Evolutionary conservation across 164 flowering plant genomes (phyloP), one percentile per base, ranked within the genome.

Genomic region (Cinnamomum micranthum): DNA sequence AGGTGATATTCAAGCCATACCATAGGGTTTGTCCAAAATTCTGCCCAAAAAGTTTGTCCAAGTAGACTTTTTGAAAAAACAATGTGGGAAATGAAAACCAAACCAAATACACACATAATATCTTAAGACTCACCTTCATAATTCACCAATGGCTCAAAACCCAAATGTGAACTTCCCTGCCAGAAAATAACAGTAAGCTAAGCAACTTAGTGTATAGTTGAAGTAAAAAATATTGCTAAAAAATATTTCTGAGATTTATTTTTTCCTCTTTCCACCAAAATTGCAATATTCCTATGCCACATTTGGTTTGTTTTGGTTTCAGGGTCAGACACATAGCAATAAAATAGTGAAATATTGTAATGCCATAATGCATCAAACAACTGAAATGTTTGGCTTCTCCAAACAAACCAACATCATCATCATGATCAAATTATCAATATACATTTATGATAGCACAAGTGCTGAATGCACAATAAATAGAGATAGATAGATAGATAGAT

Each of bases 121-220:
- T 55, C n/a, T 51, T 14, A 23, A 20, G 17, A 28, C 24, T 47
- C 84, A 90, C 94, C 89, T 66, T 81, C 92, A 77, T 90, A 90
- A 0, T 77, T 82, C 15, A 90, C 94, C 78, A 92, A 82, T 65
- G 80, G 76, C 33, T 76, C 81, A 7, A 75, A 6, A 69, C 76
- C 81, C 6, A 81, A 77, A 71, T 55, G 72, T 1, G 85, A 51
- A 77, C 68, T 69, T 65, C 73, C 86, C 88, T 86, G 83, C 79
- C 65, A 76, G 58, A 66, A 59, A 75, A 52, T 28, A 11, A 22
- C 41, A 47, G 22, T 68, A 27, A 41, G 20, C 59, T 3, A 55
- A 19, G 59, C 4, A 10, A 55, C 20, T 14, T 55, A 14, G 59
- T 55, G 59, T 55, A 14, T 28, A 28, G 31, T 28, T 28, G 31